Percentiles rank a stretch among this genome's conserved stretches.
These are phyloP conservation scores for Solanum hybrid DNA, from an alignment of 305 asterid species.

Conservation along the genomic window DNA sequence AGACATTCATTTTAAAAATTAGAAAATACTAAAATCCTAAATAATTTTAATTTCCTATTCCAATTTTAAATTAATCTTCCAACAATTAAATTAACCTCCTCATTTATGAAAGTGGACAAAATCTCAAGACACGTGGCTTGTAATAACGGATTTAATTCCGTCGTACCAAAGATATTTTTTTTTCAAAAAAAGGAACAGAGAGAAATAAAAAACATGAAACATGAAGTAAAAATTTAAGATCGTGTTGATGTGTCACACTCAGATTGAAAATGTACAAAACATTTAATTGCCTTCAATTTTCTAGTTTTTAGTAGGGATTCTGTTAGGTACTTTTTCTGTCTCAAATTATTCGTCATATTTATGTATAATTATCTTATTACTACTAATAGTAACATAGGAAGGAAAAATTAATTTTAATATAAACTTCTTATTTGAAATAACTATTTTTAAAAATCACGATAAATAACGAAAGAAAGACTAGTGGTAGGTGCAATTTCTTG, in stretches of 20 bases:
- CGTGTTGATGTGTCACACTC: neutral
- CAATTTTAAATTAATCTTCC: neutral
- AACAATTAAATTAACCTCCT: neutral
- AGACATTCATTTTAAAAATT: neutral
- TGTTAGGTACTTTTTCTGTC: rapidly evolving
- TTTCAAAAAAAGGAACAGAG: neutral
- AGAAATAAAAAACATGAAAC: neutral
- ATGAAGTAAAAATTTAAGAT: neutral
- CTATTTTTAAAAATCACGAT: neutral
- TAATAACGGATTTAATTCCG: neutral
- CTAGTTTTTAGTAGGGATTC: neutral
- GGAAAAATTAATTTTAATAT: too few species aligned
- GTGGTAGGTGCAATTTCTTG: neutral
- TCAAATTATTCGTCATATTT: too few species aligned
- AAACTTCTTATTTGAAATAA: neutral
- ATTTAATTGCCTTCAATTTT: neutral
- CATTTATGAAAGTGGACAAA: neutral
- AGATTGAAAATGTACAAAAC: neutral
- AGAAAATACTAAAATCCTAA: neutral
- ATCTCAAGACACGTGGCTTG: neutral
- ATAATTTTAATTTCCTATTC: neutral
- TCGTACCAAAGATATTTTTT: neutral
- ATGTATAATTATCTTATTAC: neutral
- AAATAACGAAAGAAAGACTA: neutral
- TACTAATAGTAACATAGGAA: too few species aligned